Conservation (phyloP, 2,329 filamentous ascomycete species). For the Fusarium sp. region DNA sequence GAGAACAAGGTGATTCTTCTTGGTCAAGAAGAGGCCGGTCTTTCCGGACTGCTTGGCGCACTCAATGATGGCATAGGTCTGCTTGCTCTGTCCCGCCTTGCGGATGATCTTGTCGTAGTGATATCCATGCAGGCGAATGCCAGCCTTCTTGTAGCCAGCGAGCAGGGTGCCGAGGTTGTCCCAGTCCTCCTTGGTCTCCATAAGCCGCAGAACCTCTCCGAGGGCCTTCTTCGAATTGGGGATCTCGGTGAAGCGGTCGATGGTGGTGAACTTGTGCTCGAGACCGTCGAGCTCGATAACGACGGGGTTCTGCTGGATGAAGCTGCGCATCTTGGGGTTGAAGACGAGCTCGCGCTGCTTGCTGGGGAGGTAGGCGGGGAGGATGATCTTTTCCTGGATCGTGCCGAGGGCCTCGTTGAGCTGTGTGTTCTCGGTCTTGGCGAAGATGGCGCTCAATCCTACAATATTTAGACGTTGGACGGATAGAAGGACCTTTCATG, state of each 20-base stretch:
- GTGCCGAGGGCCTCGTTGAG: conserved; percentile 63
- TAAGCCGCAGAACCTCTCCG: conserved; percentile 52
- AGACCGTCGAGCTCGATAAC: conserved; percentile 68
- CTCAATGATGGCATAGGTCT: conserved; percentile 60
- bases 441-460: conserved; percentile 57
- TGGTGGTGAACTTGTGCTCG: conserved; percentile 61
- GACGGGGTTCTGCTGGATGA: conserved; percentile 65
- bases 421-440: conserved; percentile 61
- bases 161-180: conserved; percentile 63
- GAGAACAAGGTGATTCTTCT: conserved; percentile 51
- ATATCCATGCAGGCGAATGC: conserved; percentile 48
- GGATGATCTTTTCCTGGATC: conserved; percentile 68
- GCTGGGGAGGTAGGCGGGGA: conserved; percentile 68
- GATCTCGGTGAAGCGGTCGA: conserved; percentile 55
- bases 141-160: conserved; percentile 59
- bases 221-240: conserved; percentile 56
- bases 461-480: neutral
- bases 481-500: conserved; percentile 18
- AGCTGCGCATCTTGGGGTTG: conserved; percentile 56
- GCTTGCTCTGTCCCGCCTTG: conserved; percentile 52
- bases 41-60: conserved; percentile 57
- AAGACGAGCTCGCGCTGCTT: conserved; percentile 66
- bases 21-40: conserved; percentile 58
- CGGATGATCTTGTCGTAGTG: conserved; percentile 56
- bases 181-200: conserved; percentile 62